Evolutionary conservation across 768 basidiomycete species (phyloP).

Genomic region (Boletus reticulatus): DNA sequence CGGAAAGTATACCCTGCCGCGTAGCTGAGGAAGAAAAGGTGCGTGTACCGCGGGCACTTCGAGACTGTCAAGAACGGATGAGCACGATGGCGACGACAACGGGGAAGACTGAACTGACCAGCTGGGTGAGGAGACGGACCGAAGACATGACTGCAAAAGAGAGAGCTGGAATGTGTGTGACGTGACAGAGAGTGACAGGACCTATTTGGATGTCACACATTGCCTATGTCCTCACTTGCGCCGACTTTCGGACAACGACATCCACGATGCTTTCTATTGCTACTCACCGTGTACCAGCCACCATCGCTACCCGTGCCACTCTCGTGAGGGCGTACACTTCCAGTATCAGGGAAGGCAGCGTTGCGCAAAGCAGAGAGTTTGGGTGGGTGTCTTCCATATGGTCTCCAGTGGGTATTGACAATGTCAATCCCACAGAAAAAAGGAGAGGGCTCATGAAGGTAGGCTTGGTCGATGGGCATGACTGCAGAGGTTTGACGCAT

Average conservation of each 20-base stretch:
- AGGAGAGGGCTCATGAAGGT: constrained; percentile 73
- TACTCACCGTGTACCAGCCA: constrained; percentile 40
- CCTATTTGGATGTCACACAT: constrained; percentile 23
- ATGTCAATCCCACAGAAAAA: constrained; percentile 47
- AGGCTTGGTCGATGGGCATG: constrained; percentile 3
- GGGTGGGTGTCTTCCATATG: constrained; percentile 38
- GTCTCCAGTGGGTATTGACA: not conserved
- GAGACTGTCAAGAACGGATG: constrained; percentile 33
- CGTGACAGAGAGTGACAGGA: constrained; percentile 35
- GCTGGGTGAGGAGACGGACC: constrained; percentile 54
- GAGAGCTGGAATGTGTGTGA: constrained; percentile 43
- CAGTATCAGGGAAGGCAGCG: constrained; percentile 50
- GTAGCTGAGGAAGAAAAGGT: constrained; percentile 58
- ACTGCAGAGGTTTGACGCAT: not conserved
- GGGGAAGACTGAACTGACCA: constrained; percentile 22
- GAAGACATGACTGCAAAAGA: constrained; percentile 60
- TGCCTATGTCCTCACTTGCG: not conserved
- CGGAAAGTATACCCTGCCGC: constrained; percentile 56
- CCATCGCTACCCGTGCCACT: constrained; percentile 35
- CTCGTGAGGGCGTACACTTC: constrained; percentile 35
- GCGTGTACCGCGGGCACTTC: constrained; percentile 48
- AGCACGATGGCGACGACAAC: constrained; percentile 6
- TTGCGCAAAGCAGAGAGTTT: constrained; percentile 63
- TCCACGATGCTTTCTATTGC: constrained; percentile 24
- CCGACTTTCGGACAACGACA: not conserved